Base-by-base conservation (phyloP, 768 basidiomycete species). In the Amanita pseudoporphyria region DNA sequence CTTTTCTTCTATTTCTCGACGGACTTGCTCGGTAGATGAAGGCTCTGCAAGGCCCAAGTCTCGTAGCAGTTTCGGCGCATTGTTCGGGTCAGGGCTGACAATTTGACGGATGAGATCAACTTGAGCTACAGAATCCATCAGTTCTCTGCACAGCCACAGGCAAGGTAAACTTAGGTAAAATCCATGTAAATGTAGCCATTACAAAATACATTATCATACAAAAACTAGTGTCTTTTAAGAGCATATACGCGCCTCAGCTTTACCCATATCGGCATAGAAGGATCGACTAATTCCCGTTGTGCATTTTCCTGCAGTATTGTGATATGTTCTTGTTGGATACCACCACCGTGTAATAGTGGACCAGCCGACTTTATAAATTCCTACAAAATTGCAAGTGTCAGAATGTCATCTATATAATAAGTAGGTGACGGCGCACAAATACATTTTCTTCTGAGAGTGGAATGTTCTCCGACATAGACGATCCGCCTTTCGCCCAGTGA, bases 1-100 rank as follows among this genome's bases (percentile, higher is more conserved):
- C 52, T 78, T 78, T 53, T 80, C 71, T 61, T 95, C 90, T 48
- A 97, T 81, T 52, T 84, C 76, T 45, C 63, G 69, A 60, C 81
- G 72, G 14, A 91, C 71, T 54, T 76, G 68, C 37, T 81, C 76
- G 40, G 68, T 70, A 33, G 81, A 72, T 7, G 85, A 85, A 19
- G 78, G 58, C 14, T 64, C 64, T 35, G 71, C 71, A 12, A 92
- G 73, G 6, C 77, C 76, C 7, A 92, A 72, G 38, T 74, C 69
- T 33, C 70, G 64, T 38, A 91, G 67, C 13, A 85, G 53, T 12
- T 51, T 49, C 4, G 62, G 61, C 43, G 72, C 68, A 60, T 77
- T 63, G 44, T 62, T 65, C 9, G 63, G 53, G 16, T 60, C 45
- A 36, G 79, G 76, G 54, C 70, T 57, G 30, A 79, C 60, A 51